Evolutionary conservation across 2,329 filamentous ascomycete genomes (phyloP), one percentile per base, ranked within the genome.

Genomic region (Phyllosticta ampelicida): DNA sequence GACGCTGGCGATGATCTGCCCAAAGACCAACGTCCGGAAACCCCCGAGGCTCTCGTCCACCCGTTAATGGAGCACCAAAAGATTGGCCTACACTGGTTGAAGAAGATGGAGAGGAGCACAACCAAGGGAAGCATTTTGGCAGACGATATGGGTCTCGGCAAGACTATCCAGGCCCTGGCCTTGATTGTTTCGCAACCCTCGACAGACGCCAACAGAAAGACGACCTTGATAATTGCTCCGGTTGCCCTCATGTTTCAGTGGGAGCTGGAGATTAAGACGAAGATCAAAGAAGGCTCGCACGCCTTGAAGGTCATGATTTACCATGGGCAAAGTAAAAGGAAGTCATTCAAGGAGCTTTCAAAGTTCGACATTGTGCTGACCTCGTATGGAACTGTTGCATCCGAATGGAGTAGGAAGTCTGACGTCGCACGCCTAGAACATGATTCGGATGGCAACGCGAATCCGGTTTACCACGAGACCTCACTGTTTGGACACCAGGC

Each of bases 131-230:
- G 87, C 20, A 56, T 60, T 18, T 54, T 60, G n/a, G 86, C 85
- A 0, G 87, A 90, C 65, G 87, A 90, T 62, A 94, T 92, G 89
- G 89, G 89, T 8, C 75, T 92, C 10, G 89, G 89, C 8, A 92
- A 94, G 72, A 92, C 89, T 0, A 86, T 96, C 21, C 89, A 92
- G 61, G 86, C 88, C 5, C 77, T 96, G 20, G 82, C 90, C 3
- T 78, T 96, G 50, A 87, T 95, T 64, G 77, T 89, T 11, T 80
- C 82, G 5, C 80, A 84, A 5, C 84, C 79, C n/a, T 82, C 87
- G 0, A 70, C 75, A 0, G 78, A 85, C 61, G 72, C 73, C n/a
- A 69, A 74, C 61, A 76, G 73, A 59, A 82, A 89, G 76, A 90
- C 90, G 0, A 94, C 85, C n/a, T 74, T 96, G 21, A 89, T 96